phyloP scores from a whole-genome alignment of 768 basidiomycete species.

The Amyloporia xantha region DNA sequence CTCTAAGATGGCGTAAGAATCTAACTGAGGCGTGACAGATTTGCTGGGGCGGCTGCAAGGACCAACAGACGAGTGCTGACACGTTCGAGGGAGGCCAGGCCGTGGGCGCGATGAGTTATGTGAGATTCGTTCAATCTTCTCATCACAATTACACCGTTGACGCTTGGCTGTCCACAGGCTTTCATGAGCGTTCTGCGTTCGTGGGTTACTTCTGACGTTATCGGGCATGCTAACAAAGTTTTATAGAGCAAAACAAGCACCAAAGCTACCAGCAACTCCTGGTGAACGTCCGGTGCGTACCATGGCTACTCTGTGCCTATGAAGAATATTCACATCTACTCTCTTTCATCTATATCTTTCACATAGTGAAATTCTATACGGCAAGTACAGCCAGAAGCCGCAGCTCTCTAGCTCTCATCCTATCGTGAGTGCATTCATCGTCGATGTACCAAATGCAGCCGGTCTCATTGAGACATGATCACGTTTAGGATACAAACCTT shows the following conservation, averaged over 20 bases:
- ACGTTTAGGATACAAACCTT: slow-evolving; percentile 24
- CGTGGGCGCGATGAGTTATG: slow-evolving; percentile 80
- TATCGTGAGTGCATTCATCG: slow-evolving; percentile 36
- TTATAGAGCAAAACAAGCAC: slow-evolving; percentile 38
- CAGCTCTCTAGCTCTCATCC: slow-evolving; percentile 70
- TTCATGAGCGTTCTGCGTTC: slow-evolving; percentile 57
- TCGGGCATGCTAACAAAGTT: slow-evolving; percentile 3
- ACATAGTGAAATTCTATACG: slow-evolving; percentile 44
- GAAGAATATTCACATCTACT: not conserved
- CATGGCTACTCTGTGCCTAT: not conserved
- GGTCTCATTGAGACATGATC: not conserved
- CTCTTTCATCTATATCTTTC: not conserved
- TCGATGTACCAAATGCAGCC: not conserved
- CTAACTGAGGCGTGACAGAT: slow-evolving; percentile 40
- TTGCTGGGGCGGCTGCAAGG: slow-evolving; percentile 81
- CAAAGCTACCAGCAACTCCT: slow-evolving; percentile 66
- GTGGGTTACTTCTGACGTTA: slow-evolving; percentile 13
- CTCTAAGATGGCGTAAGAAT: not conserved
- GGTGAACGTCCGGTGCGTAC: slow-evolving; percentile 42
- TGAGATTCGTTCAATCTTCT: slow-evolving; percentile 29
- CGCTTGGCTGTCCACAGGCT: too few relatives aligned
- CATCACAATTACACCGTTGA: not conserved
- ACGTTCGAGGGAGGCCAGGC: slow-evolving; percentile 63
- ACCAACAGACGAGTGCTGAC: slow-evolving; percentile 80
- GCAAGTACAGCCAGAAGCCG: slow-evolving; percentile 64